Conservation (phyloP, 2,329 filamentous ascomycete species). For the Penicillium sp. region DNA sequence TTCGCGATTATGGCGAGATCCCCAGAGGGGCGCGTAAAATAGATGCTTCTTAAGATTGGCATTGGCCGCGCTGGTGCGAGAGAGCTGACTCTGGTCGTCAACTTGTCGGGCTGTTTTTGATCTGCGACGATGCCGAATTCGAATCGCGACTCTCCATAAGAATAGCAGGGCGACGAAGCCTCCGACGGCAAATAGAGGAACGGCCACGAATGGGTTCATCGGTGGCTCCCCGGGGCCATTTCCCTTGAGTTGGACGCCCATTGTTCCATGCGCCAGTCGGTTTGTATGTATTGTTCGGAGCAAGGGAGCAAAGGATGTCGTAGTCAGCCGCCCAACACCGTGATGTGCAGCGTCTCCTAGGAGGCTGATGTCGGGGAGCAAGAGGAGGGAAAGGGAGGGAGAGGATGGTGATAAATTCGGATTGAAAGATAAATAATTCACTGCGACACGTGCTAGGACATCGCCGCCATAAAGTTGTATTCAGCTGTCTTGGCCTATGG, state of each 20-base stretch:
- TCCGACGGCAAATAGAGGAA: constrained; percentile 34
- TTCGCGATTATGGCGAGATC: constrained; percentile 73
- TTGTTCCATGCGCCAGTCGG: constrained; percentile 20
- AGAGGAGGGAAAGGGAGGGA: background rate
- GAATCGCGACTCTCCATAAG: constrained; percentile 26
- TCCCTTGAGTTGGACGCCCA: constrained; percentile 37
- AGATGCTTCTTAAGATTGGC: constrained; percentile 45
- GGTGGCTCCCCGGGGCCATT: constrained; percentile 32
- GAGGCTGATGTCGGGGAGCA: constrained; percentile 5
- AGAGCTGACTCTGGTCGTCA: constrained; percentile 28
- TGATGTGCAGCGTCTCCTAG: constrained; percentile 17
- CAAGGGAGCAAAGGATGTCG: constrained; percentile 2
- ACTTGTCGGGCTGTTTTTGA: constrained; percentile 20
- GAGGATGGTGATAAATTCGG: background rate
- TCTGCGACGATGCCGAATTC: constrained; percentile 30
- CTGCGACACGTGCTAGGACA: constrained; percentile 2
- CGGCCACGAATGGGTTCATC: constrained; percentile 38
- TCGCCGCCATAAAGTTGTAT: constrained; percentile 20
- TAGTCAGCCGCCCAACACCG: constrained; percentile 17
- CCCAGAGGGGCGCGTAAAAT: constrained; percentile 66
- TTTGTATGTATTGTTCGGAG: constrained; percentile 5
- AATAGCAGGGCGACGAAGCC: constrained; percentile 31
- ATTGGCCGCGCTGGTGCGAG: constrained; percentile 16
- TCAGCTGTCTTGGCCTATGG: constrained; percentile 1
- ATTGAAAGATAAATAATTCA: constrained; percentile 3